Evolutionary conservation across 805 yeast species (phyloP).

Genomic region (Priceomyces melissophilus): DNA sequence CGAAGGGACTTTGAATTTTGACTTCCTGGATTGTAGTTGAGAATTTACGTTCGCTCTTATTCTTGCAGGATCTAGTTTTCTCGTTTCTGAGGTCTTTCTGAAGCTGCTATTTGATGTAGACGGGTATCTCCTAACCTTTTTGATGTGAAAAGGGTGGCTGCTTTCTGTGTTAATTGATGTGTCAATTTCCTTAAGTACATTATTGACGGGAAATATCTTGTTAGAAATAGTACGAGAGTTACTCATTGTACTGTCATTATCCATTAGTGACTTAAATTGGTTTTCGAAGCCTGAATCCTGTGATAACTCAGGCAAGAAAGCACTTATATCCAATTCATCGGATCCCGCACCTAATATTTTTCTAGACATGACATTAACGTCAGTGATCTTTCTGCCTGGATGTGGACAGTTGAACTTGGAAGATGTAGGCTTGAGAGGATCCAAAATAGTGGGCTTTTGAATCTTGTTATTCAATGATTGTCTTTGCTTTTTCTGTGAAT

Average conservation of each 20-base stretch:
- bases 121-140: neutral
- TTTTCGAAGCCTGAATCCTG: slow-evolving; percentile 47
- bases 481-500: slow-evolving; percentile 20
- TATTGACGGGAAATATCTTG: slow-evolving; percentile 24
- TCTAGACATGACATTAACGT: slow-evolving; percentile 40
- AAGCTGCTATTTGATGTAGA: neutral
- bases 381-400: slow-evolving; percentile 33
- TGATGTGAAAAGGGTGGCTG: no score
- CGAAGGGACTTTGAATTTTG: slow-evolving; percentile 40
- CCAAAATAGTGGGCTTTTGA: neutral
- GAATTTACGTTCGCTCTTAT: neutral
- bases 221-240: slow-evolving; percentile 5
- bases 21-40: neutral
- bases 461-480: slow-evolving; percentile 4
- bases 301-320: slow-evolving; percentile 45
- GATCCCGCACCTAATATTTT: slow-evolving; percentile 41
- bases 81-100: slow-evolving; percentile 4
- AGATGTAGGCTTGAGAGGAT: neutral
- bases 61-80: neutral
- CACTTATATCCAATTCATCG: slow-evolving; percentile 39
- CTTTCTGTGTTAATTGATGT: slow-evolving; percentile 10
- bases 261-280: slow-evolving; percentile 36
- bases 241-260: slow-evolving; percentile 10
- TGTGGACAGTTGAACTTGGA: neutral
- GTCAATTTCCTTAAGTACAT: slow-evolving; percentile 18